Conservation (phyloP, 176 grass and related monocot genomes). For the Oryza glumipatula region DNA sequence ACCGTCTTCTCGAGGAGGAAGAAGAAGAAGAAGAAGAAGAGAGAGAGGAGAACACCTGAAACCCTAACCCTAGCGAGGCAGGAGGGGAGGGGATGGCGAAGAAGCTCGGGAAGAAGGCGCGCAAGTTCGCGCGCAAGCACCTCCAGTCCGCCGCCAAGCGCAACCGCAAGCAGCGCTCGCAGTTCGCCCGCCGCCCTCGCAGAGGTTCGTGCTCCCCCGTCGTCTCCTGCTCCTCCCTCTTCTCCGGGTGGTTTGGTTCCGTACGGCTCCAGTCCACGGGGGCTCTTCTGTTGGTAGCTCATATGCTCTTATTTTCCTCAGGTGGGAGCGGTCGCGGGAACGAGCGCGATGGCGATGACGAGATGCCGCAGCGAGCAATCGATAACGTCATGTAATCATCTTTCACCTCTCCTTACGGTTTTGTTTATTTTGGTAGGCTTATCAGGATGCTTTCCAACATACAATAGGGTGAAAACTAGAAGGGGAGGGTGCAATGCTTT, state of each 20-base stretch:
- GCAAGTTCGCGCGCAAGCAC: constrained; percentile 91
- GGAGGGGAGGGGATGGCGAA: constrained; percentile 64
- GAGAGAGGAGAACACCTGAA: background rate
- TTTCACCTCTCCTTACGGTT: background rate
- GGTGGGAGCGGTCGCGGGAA: constrained; percentile 35
- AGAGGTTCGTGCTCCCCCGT: constrained; percentile 19
- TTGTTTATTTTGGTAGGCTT: background rate
- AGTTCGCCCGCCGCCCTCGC: constrained; percentile 65
- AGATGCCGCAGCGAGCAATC: background rate
- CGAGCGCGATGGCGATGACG: background rate
- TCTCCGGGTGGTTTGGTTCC: background rate
- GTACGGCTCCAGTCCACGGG: no score
- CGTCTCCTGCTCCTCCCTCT: background rate
- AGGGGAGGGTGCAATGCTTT: background rate
- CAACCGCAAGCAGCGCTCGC: constrained; percentile 72
- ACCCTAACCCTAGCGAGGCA: background rate
- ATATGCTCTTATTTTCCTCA: background rate
- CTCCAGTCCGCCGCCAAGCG: constrained; percentile 76
- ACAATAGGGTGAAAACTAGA: background rate
- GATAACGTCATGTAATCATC: constrained; percentile 18
- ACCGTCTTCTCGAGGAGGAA: background rate
- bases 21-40: no score
- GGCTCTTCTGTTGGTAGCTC: background rate
- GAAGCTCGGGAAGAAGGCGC: constrained; percentile 90
- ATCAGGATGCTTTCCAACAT: background rate